Evolutionary conservation across 805 yeast genomes (phyloP).

Genomic region (Candida parachauliodes): DNA sequence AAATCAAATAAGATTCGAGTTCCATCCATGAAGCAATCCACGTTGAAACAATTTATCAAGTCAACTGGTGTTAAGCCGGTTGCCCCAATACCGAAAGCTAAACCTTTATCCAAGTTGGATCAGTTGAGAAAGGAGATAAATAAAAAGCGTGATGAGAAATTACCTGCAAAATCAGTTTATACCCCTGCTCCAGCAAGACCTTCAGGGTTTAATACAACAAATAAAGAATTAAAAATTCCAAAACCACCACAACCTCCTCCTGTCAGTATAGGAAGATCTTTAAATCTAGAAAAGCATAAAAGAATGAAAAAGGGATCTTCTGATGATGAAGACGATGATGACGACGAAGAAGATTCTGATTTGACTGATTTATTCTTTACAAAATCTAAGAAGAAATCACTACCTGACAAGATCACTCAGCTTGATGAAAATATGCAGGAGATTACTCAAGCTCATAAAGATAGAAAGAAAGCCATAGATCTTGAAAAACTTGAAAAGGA

Average conservation of each 20-base stretch:
- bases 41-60: slow-evolving; percentile 33
- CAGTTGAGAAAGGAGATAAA: slow-evolving; percentile 3
- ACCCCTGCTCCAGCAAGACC: slow-evolving; percentile 52
- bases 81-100: slow-evolving; percentile 30
- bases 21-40: slow-evolving; percentile 27
- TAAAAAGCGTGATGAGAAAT: slow-evolving; percentile 6
- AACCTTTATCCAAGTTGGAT: slow-evolving; percentile 5
- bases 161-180: slow-evolving; percentile 3
- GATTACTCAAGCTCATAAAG: slow-evolving; percentile 6
- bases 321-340: slow-evolving; percentile 36
- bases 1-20: background rate
- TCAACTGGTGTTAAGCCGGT: slow-evolving; percentile 27
- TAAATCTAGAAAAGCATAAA: slow-evolving; percentile 31
- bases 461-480: slow-evolving; percentile 26
- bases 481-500: slow-evolving; percentile 56
- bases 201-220: slow-evolving; percentile 44
- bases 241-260: slow-evolving; percentile 7
- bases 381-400: slow-evolving; percentile 25
- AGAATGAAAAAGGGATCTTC: slow-evolving; percentile 17
- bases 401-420: slow-evolving; percentile 28
- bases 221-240: background rate
- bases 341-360: slow-evolving; percentile 32
- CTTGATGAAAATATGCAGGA: slow-evolving; percentile 34
- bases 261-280: slow-evolving; percentile 34
- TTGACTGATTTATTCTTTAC: slow-evolving; percentile 40